Base-by-base conservation (phyloP, 257 asterid species). In the Leonotis leonurus region DNA sequence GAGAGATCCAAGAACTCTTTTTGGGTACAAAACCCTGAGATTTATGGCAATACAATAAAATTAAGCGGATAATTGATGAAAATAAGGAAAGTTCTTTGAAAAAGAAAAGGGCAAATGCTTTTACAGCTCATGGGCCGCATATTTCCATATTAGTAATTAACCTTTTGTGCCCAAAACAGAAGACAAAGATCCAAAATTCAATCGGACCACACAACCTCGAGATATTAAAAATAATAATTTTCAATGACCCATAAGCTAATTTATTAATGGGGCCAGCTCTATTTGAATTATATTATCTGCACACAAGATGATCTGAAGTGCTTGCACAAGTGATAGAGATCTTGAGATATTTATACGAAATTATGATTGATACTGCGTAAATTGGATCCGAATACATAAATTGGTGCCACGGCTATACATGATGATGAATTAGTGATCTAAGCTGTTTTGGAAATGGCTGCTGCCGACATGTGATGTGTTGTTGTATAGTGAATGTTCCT, bases 41-140 rank as follows among this genome's bases (percentile, higher is more conserved):
- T 44, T 56, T 37, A 21, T 13, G 50, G 55, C 36, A n/a, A 43
- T 12, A 56, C 18, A 21, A 60, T 37, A 54, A 26, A 53, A 53
- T 53, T 44, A 10, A 29, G 59, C n/a, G 66, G 25, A 49, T 48
- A 35, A 67, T 36, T 67, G 73, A 73, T 48, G 56, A 44, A 73
- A n/a, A 73, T 26, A 50, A 17, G 62, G 37, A 56, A 36, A 50
- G 16, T 41, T 17, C 3, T 24, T 6, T 1, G 27, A 61, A 9
- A 8, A 27, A 29, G 45, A 3, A 43, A 60, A 11, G 27, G 10
- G 32, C 13, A 29, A 32, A 52, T 45, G 68, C 41, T 24, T 43
- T 73, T 55, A 73, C 82, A 73, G 73, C 75, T 52, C 68, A 43
- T 62, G 33, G 27, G 67, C 60, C 60, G 40, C 37, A 30, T 35